phyloP scores from a whole-genome alignment of 352 stramenopile genomes.

The Globisporangium camurandrum region DNA sequence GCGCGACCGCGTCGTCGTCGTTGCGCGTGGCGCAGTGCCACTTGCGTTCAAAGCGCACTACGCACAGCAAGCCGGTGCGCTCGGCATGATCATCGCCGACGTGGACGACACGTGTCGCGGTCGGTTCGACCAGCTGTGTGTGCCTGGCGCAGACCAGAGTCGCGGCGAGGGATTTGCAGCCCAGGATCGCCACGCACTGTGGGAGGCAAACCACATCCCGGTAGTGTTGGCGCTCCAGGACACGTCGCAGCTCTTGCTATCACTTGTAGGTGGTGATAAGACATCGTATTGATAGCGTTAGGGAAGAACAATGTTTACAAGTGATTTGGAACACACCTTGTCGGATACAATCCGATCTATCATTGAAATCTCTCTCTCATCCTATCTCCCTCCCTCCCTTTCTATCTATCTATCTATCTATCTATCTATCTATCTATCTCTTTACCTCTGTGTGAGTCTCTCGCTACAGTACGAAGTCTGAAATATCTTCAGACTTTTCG shows the following conservation, averaged over 20 bases:
- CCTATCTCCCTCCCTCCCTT: too few species aligned
- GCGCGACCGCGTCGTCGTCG: conserved; percentile 40
- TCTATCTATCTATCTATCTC: too few species aligned
- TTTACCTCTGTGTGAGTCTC: too few species aligned
- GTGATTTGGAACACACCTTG: too few species aligned
- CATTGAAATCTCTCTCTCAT: too few species aligned
- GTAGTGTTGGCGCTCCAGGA: conserved; percentile 41
- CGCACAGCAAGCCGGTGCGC: conserved; percentile 51
- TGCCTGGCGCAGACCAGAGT: conserved; percentile 39
- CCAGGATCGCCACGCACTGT: conserved; percentile 44
- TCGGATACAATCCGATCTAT: too few species aligned
- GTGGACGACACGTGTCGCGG: conserved; percentile 27
- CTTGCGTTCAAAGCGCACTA: conserved; percentile 66
- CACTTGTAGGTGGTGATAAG: conserved; percentile 8
- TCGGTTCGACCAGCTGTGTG: conserved; percentile 64
- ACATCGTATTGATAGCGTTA: background rate
- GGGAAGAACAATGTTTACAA: too few species aligned
- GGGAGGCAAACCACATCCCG: conserved; percentile 50
- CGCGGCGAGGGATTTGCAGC: conserved; percentile 51
- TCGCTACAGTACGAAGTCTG: too few species aligned
- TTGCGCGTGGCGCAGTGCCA: conserved; percentile 38
- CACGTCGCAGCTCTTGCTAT: conserved; percentile 24
- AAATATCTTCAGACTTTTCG: too few species aligned
- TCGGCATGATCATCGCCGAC: conserved; percentile 63
- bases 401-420: too few species aligned